Conservation (phyloP, 2,329 filamentous ascomycete species). For the Talaromyces sp. region DNA sequence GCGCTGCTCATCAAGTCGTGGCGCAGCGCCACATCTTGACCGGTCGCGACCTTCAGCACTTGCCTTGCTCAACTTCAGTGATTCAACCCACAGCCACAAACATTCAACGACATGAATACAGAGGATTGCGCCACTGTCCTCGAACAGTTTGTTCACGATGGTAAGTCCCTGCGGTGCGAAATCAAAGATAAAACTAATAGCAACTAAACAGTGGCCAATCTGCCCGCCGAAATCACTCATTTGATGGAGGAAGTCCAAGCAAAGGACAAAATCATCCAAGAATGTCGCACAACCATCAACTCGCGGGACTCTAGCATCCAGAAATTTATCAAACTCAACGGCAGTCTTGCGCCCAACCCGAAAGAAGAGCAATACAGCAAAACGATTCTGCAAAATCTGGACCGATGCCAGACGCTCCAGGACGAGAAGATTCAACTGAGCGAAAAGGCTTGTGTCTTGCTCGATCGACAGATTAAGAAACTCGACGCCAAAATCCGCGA, state of each 20-base stretch:
- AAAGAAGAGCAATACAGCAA: constrained; percentile 59
- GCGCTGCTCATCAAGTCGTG: no score
- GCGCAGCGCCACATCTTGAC: no score
- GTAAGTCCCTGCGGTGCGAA: constrained; percentile 24
- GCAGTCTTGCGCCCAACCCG: constrained; percentile 55
- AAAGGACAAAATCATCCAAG: constrained; percentile 57
- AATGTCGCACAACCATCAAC: constrained; percentile 51
- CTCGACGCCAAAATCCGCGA: constrained; percentile 58
- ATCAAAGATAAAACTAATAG: constrained; percentile 2
- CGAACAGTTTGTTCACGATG: constrained; percentile 62
- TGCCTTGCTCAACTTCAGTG: background rate
- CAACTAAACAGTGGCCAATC: constrained; percentile 40
- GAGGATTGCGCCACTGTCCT: constrained; percentile 60
- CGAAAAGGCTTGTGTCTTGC: constrained; percentile 54
- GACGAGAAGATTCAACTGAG: constrained; percentile 57
- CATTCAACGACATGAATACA: constrained; percentile 16
- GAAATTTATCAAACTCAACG: constrained; percentile 59
- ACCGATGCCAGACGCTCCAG: constrained; percentile 52
- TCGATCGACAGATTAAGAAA: constrained; percentile 59
- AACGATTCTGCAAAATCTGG: constrained; percentile 52
- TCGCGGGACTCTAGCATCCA: constrained; percentile 57
- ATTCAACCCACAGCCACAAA: background rate
- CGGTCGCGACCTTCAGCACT: background rate
- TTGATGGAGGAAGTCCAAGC: constrained; percentile 62
- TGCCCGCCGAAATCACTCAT: constrained; percentile 60